Percentiles rank a stretch among this genome's conserved stretches.
Evolutionary conservation across 1,139 yeast genomes (phyloP).

Genomic region (Candida mesenterica): DNA sequence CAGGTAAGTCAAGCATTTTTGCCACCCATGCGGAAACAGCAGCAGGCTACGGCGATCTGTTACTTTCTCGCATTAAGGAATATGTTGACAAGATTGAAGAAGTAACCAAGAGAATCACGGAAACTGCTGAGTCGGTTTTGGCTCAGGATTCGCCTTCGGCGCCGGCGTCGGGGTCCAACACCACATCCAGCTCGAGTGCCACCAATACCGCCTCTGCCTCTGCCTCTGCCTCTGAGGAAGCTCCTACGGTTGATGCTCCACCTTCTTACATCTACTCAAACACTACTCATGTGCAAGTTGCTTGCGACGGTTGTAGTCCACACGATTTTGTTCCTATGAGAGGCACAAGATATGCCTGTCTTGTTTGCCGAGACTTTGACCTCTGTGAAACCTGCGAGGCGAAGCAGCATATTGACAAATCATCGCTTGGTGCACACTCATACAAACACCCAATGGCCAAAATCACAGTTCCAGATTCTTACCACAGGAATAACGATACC

Average conservation of each 20-base stretch:
- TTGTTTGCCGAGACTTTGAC: slow-evolving; percentile 55
- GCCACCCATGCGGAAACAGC: neutral
- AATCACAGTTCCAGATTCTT: slow-evolving; percentile 21
- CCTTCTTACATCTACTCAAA: slow-evolving; percentile 4
- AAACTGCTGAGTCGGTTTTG: slow-evolving; percentile 1
- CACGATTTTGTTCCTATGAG: slow-evolving; percentile 29
- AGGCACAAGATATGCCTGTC: slow-evolving; percentile 56
- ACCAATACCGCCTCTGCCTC: neutral
- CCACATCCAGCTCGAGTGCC: neutral
- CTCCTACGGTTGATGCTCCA: slow-evolving; percentile 3
- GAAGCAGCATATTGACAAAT: slow-evolving; percentile 12
- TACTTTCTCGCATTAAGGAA: slow-evolving; percentile 4
- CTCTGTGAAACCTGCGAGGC: slow-evolving; percentile 53
- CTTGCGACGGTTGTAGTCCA: slow-evolving; percentile 46
- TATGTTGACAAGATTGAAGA: slow-evolving; percentile 7
- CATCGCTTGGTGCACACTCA: slow-evolving; percentile 23
- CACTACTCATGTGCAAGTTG: slow-evolving; percentile 37
- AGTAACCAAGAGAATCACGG: slow-evolving; percentile 2
- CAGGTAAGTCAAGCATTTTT: slow-evolving; percentile 1
- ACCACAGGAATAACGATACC: slow-evolving; percentile 3
- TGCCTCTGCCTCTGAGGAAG: slow-evolving; percentile 1
- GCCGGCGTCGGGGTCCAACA: neutral
- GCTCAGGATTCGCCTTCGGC: neutral
- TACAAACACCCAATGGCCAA: slow-evolving; percentile 34
- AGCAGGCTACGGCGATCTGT: slow-evolving; percentile 2